phyloP scores from a whole-genome alignment of 2,329 filamentous ascomycete species.

The Colletotrichum sp. region DNA sequence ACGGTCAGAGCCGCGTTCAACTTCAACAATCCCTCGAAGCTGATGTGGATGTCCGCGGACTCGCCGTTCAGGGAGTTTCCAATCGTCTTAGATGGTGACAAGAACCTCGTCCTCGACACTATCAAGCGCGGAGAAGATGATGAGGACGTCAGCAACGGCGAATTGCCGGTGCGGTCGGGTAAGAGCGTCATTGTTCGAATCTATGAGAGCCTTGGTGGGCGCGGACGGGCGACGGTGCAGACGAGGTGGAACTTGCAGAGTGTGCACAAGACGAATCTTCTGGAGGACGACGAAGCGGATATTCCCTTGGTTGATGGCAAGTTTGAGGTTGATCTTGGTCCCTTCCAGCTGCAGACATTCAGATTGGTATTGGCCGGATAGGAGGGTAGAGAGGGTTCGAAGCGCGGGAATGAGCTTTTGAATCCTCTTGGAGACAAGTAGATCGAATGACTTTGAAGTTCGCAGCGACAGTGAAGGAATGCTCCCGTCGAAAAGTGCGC shows the following conservation, averaged over 20 bases:
- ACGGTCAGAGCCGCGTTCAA: constrained; percentile 69
- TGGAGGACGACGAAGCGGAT: constrained; percentile 68
- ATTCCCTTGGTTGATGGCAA: constrained; percentile 38
- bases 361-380: constrained; percentile 41
- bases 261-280: constrained; percentile 67
- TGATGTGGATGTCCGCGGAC: neutral
- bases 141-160: constrained; percentile 32
- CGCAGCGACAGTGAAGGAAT: neutral
- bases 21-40: constrained; percentile 68
- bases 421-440: neutral
- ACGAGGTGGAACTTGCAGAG: constrained; percentile 56
- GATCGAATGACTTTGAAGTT: neutral
- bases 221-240: constrained; percentile 57
- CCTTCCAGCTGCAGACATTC: constrained; percentile 67
- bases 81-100: constrained; percentile 52
- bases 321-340: constrained; percentile 53
- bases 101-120: constrained; percentile 63
- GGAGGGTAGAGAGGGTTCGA: neutral
- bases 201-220: constrained; percentile 70
- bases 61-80: constrained; percentile 28
- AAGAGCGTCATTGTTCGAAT: constrained; percentile 64
- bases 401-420: neutral
- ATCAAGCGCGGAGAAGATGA: constrained; percentile 68
- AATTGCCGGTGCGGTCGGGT: neutral
- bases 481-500: neutral